A percentile compares a stretch with the other conserved stretches of the same genome.
Evolutionary conservation across 2,329 filamentous ascomycete genomes (phyloP).

Genomic region (Scytalidium sp.): DNA sequence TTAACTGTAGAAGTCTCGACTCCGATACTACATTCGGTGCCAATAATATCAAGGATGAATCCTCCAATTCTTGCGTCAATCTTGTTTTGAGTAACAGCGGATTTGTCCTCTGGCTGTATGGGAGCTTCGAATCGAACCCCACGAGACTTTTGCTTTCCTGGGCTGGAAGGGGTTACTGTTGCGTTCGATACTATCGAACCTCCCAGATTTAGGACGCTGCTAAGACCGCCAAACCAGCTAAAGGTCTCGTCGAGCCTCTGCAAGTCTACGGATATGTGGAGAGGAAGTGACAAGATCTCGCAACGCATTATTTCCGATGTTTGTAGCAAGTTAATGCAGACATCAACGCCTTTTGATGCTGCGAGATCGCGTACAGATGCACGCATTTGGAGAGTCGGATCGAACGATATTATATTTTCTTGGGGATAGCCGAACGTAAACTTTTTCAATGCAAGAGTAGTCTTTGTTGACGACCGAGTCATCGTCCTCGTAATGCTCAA

Average conservation of each 20-base stretch:
- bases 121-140: conserved; percentile 58
- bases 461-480: conserved; percentile 16
- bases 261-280: conserved; percentile 74
- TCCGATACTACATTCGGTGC: conserved; percentile 70
- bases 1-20: conserved; percentile 81
- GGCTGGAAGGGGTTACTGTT: conserved; percentile 41
- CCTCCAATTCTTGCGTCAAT: conserved; percentile 75
- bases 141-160: conserved; percentile 41
- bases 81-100: conserved; percentile 46
- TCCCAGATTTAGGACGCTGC: conserved; percentile 84
- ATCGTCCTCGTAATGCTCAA: conserved; percentile 17
- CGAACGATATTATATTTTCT: conserved; percentile 62
- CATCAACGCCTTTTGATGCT: conserved; percentile 53
- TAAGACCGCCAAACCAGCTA: conserved; percentile 85
- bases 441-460: conserved; percentile 41
- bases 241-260: conserved; percentile 82
- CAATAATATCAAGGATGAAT: conserved; percentile 70
- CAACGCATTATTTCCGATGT: conserved; percentile 45
- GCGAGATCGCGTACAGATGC: conserved; percentile 58
- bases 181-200: conserved; percentile 76
- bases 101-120: conserved; percentile 24
- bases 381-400: conserved; percentile 53
- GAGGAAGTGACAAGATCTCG: conserved; percentile 71
- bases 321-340: conserved; percentile 51
- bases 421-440: conserved; percentile 61